Evolutionary conservation across 75 land plant species (phyloP), one percentile per base, ranked within the genome.

Genomic region (Cunninghamia lanceolata): DNA sequence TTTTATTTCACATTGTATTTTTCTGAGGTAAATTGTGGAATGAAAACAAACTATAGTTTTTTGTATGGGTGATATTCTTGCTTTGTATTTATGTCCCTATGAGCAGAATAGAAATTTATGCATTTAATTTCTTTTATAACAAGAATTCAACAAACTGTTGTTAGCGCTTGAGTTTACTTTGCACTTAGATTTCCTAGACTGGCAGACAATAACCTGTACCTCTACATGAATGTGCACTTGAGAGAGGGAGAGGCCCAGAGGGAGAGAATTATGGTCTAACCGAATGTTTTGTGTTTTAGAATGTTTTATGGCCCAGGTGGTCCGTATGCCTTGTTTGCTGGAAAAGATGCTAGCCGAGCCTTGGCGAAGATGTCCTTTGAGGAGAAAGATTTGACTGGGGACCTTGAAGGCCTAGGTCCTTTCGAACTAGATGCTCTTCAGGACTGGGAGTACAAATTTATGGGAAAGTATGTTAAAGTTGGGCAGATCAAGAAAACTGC

Each of bases 361-460:
- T 90, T 97, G 73, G 99, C 98, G 73, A 97, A 97, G 87, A 97
- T 97, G 98, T 97, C 99, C 0, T 96, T 97, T 85, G 99, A 97
- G 86, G 95, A 92, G 2, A 88, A 94, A 68, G 99, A 97, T 88
- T 86, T 97, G 30, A 95, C 92, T 71, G 94, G 96, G 1, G 94
- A 97, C 77, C 82, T 92, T 14, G 92, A 96, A 53, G 98, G 98
- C n/a, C 93, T 97, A 36, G 97, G 95, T 34, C 88, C 98, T 0
- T 96, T 92, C 28, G 99, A 97, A 82, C 83, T 94, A 16, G 99
- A 97, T 28, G 95, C 96, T 30, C 87, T 97, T 86, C 93, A 93
- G 54, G 98, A 97, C 42, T 96, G 99, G 98, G 99, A 97, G 78
- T 93, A 89, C 92, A 96, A 97, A 87, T 96, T 97, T 86, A 92